These are phyloP conservation scores for Wickerhamomyces ciferrii DNA, from an alignment of 805 yeast species.

Conservation along the genomic window DNA sequence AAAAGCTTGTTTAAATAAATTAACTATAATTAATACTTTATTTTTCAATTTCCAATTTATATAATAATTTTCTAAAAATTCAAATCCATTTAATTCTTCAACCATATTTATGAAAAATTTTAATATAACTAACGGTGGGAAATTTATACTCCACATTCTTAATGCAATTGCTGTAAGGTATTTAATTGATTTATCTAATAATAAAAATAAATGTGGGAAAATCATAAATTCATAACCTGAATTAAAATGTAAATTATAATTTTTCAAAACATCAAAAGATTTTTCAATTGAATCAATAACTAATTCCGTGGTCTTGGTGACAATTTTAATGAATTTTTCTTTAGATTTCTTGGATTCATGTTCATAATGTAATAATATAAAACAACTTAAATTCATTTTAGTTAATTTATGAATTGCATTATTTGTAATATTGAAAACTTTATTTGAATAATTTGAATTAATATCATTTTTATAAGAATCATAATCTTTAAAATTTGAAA, in stretches of 20 bases:
- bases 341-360: conserved; percentile 5
- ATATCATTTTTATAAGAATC: conserved; percentile 7
- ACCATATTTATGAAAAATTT: conserved; percentile 12
- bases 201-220: conserved; percentile 6
- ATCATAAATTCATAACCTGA: conserved; percentile 16
- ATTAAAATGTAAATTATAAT: conserved; percentile 11
- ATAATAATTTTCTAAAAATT: conserved; percentile 12
- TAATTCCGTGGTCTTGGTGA: not conserved
- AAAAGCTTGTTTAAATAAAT: conserved; percentile 10
- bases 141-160: conserved; percentile 5
- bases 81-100: conserved; percentile 14
- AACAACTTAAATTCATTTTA: conserved; percentile 6
- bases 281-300: too few relatives aligned
- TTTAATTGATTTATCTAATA: conserved; percentile 10
- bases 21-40: conserved; percentile 8
- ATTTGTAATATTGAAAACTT: conserved; percentile 7
- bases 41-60: conserved; percentile 13
- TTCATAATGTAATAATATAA: conserved; percentile 16
- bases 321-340: conserved; percentile 3
- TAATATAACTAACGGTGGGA: conserved; percentile 4
- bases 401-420: conserved; percentile 8
- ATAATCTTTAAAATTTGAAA: not conserved
- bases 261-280: conserved; percentile 7
- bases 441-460: conserved; percentile 5
- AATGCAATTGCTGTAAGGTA: conserved; percentile 4